These are phyloP conservation scores for Phycomyces nitens DNA, from an alignment of 192 early-diverging fungal species.

Conservation along the genomic window DNA sequence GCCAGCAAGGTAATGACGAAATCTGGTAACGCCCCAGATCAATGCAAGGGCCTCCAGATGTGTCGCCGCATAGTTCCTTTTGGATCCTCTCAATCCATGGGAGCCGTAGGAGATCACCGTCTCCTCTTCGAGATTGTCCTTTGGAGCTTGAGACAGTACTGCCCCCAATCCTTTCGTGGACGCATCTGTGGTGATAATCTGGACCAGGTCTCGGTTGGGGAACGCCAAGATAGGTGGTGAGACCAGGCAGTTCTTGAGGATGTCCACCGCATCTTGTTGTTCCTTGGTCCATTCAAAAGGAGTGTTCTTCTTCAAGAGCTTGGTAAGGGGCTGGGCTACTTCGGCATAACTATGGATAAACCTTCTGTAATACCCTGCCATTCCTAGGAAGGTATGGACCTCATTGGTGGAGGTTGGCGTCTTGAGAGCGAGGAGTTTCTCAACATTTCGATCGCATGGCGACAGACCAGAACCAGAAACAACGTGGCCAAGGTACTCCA, in stretches of 20 bases:
- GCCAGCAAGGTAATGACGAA: slow-evolving; percentile 23
- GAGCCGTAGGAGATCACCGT: slow-evolving; percentile 1
- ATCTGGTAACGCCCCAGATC: no score
- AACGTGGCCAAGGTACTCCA: slow-evolving; percentile 3
- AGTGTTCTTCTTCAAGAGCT: slow-evolving; percentile 21
- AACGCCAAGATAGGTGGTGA: slow-evolving; percentile 7
- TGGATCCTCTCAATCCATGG: background rate
- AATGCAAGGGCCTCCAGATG: slow-evolving; percentile 39
- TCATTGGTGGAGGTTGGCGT: slow-evolving; percentile 1
- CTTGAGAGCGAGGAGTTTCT: background rate
- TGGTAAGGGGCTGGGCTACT: slow-evolving; percentile 20
- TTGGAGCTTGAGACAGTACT: no score
- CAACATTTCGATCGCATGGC: background rate
- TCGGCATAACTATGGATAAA: slow-evolving; percentile 34
- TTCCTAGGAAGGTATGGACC: slow-evolving; percentile 29
- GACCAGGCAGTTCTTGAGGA: background rate
- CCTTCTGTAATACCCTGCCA: slow-evolving; percentile 36
- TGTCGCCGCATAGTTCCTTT: slow-evolving; percentile 19
- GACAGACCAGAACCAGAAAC: background rate
- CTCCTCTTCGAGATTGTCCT: background rate
- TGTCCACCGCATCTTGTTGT: background rate
- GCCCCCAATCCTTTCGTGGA: background rate
- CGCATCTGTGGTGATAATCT: slow-evolving; percentile 6
- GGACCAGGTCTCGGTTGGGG: background rate
- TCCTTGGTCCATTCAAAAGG: slow-evolving; percentile 15